Base-by-base conservation (phyloP, 2,329 filamentous ascomycete genomes). In the Coleophoma crateriformis region DNA sequence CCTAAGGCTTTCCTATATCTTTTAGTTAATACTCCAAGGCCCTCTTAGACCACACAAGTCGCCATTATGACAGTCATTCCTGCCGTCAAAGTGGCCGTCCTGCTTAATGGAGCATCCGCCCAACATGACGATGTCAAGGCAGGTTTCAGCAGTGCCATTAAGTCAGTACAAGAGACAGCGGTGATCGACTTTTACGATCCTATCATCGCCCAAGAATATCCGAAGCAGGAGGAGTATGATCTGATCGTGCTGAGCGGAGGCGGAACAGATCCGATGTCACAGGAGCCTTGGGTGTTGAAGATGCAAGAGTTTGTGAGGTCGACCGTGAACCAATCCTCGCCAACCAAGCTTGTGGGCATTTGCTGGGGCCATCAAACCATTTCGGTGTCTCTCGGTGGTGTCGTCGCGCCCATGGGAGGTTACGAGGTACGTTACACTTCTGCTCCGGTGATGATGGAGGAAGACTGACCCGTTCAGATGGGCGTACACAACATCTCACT, bases 351-450 rank as follows among this genome's bases (percentile, higher is more conserved):
- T 5, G 51, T 66, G 6, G 67, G 67, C 7, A 65, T 70, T n/a
- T 69, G 67, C 55, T 74, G 71, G 71, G 71, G 71, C 12, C 71
- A 74, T 56, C 71, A 74, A 57, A 71, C 68, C 8, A 68, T 72
- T 38, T 59, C 60, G 4, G 56, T 66, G 15, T 55, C 71, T 17
- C 70, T 72, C 50, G 68, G 68, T 4, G 71, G 67, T 1, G 59
- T 57, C 45, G 55, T 73, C 5, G 63, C 59, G n/a, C 65, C 67
- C 46, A 67, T 70, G 58, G 59, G 64, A 4, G 41, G 49, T n/a
- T 67, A 66, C 33, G 67, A 74, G 63, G 67, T 72, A 44, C 13
- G 48, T 58, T 60, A 49, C 6, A 10, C 46, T 49, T 22, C 7
- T 7, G 22, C 6, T 2, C 6, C 35, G 20, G 6, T 33, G 17